Conservation (phyloP, 257 asterid genomes). For the Fraxinus americana region DNA sequence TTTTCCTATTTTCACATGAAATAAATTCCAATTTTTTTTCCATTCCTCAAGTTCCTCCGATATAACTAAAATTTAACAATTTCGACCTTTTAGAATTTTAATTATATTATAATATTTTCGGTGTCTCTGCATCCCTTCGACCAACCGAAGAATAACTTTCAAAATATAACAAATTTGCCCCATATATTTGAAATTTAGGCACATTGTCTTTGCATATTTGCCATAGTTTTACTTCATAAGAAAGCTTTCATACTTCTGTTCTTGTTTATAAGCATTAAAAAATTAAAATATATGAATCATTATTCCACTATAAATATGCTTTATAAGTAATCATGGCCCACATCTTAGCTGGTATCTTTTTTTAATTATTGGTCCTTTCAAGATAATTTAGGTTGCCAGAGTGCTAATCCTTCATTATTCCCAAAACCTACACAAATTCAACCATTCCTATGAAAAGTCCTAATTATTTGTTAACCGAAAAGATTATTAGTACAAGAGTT, state of each 20-base stretch:
- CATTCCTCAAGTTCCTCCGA: too few relatives aligned
- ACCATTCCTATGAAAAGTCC: neutral
- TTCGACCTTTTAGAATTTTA: too few relatives aligned
- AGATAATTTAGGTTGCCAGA: neutral
- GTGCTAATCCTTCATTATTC: neutral
- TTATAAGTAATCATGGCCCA: neutral
- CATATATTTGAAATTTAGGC: neutral
- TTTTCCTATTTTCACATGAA: too few relatives aligned
- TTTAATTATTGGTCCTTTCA: neutral
- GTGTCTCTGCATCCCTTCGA: too few relatives aligned
- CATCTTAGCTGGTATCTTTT: neutral
- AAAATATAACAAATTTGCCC: too few relatives aligned
- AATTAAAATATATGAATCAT: neutral
- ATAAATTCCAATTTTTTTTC: too few relatives aligned
- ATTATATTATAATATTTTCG: too few relatives aligned
- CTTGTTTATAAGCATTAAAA: neutral
- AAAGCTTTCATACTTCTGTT: neutral
- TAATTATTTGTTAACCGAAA: neutral
- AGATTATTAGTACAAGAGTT: too few relatives aligned
- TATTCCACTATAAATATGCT: conserved; percentile 1
- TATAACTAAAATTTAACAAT: too few relatives aligned
- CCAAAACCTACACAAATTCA: neutral
- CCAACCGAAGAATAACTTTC: too few relatives aligned
- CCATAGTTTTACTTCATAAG: neutral
- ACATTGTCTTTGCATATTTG: neutral